Evolutionary conservation across 306 rosid genomes (phyloP).

Genomic region (Pachyrhizus erosus): DNA sequence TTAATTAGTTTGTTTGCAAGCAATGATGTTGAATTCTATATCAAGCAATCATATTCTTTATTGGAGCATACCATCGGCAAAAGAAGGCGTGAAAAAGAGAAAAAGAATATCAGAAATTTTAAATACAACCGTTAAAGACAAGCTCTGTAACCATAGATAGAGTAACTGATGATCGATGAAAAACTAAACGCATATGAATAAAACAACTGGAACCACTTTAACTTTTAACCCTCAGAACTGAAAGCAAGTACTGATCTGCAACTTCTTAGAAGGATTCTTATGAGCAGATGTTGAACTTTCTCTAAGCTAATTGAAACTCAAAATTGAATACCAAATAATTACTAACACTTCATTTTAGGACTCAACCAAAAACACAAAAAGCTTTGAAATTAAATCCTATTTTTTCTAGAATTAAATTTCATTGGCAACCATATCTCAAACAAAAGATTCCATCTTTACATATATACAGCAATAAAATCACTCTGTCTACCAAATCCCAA

Average conservation of each 20-base stretch:
- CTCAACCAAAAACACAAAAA: not conserved
- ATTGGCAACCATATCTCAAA: not conserved
- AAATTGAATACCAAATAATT: not conserved
- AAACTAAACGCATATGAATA: not conserved
- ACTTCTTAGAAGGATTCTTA: not conserved
- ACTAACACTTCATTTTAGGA: not conserved
- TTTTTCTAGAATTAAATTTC: not conserved
- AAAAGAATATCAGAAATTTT: not conserved
- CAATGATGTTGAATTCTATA: not conserved
- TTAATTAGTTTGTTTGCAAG: not conserved
- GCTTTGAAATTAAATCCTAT: not conserved
- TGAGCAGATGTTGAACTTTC: not conserved
- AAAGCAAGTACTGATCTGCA: slow-evolving; percentile 3
- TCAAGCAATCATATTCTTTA: not conserved
- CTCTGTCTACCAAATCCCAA: not conserved
- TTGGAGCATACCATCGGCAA: not conserved
- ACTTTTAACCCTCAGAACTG: not conserved
- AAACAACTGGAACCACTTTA: not conserved
- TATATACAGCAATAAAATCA: slow-evolving; percentile 3
- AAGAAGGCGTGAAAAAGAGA: not conserved
- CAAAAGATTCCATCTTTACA: not conserved
- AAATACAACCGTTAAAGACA: not conserved
- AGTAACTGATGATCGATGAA: not conserved
- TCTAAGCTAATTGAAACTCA: not conserved
- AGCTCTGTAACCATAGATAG: not conserved